Evolutionary conservation across 352 stramenopile genomes (phyloP), one percentile per base, ranked within the genome.

Genomic region (Phytophthora melonis): DNA sequence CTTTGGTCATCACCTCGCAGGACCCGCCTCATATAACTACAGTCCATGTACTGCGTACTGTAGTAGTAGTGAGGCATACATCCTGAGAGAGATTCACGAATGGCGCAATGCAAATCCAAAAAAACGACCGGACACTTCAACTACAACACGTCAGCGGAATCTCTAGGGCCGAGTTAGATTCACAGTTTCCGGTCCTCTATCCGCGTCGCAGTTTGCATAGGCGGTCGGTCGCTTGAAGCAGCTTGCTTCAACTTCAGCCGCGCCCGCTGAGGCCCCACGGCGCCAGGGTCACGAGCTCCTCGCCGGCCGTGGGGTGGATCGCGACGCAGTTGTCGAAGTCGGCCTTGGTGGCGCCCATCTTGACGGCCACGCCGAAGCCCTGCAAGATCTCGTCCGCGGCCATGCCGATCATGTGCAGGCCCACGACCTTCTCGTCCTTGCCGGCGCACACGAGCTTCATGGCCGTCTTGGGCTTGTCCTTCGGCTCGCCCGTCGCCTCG

Each of bases 331-430:
- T 89, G 80, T 99, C 97, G 74, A 99, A 98, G 78, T 99, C 97
- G 39, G 90, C 90, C 81, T 99, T 99, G 56, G 97, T 99, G 6
- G 96, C 97, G 52, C 96, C 97, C 94, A 99, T 99, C 80, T 99
- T 99, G 68, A 99, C 93, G 2, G 98, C 98, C 21, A 99, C 96
- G 58, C 91, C 98, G 77, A 99, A 99, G 63, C 98, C 98, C 83
- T 99, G 98, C 68, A 99, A 79, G 82, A 99, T 99, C 88, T 99
- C 98, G 80, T 99, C 98, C 6, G 93, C 93, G 16, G 84, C 94
- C 71, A 97, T 91, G 58, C 97, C 98, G 57, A 99, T 97, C 52
- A 99, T 82, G 79, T 99, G 98, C 7, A 99, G 80, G 52, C 98
- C 98, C 41, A 99, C 96, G 25, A 99, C 97, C 34, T 89, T 90